Evolutionary conservation across 176 grass and related monocot species (phyloP), one percentile per base, ranked within the genome.

Genomic region (Pharus latifolius): DNA sequence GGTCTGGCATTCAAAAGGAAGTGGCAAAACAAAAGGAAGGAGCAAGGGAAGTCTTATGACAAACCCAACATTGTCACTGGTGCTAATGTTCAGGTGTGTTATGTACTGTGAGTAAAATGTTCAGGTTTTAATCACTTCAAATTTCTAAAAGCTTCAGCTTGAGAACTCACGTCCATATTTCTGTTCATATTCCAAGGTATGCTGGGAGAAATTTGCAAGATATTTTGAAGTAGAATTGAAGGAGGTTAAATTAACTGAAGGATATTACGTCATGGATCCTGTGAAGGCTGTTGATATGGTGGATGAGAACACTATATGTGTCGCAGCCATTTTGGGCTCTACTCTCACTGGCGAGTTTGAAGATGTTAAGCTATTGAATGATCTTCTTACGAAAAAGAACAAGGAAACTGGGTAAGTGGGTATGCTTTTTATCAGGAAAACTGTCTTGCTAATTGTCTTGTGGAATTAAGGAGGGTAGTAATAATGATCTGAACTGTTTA

Each of bases 61-160:
- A 95, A 87, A 56, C 86, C 91, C 41, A 95, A 95, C 72, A 95
- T 95, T 75, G 91, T 95, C 53, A 90, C 91, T 26, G 91, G 91
- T 11, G 91, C 91, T 10, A 95, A 95, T 84, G 91, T 90, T 77
- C 91, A 95, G 83, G 91, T 95, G 67, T 10, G 58, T 4, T 62
- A 47, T 38, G 2, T 51, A 25, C 19, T 18, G n/a, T 24, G 3
- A 0, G 15, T 30, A 43, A 48, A 66, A 12, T 23, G 1, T 30
- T 31, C 40, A n/a, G 3, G 40, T 49, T 0, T 32, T 7, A 2
- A 43, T 10, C 49, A 14, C 26, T 10, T 1, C 25, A 26, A 42
- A 29, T 74, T 12, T 47, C 56, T 33, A 4, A 30, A 38, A 60
- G 11, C 14, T 37, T 34, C 10, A 10, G 62, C 4, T 53, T 25